Conservation (phyloP, 805 yeast species). For the Candida krabiensis region DNA sequence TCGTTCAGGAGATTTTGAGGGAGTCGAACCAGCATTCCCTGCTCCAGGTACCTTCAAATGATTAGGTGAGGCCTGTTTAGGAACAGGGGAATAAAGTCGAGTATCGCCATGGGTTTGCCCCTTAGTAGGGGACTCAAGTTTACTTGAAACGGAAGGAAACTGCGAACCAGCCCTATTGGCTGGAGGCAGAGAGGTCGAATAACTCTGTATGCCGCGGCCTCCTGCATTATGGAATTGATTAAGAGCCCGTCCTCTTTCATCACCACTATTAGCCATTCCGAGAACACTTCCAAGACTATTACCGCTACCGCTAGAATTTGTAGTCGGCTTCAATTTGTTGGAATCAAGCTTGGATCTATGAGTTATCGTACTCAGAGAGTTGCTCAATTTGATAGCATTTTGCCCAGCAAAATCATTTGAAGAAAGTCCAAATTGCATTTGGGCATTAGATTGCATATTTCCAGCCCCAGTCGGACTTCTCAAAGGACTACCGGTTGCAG, state of each 20-base stretch:
- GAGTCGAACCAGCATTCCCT: conserved; percentile 7
- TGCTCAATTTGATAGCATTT: conserved; percentile 29
- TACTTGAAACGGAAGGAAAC: background rate
- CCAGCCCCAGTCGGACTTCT: conserved; percentile 1
- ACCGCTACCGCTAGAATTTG: conserved; percentile 3
- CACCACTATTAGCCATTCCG: conserved; percentile 9
- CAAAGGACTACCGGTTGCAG: conserved; percentile 6
- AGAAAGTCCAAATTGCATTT: conserved; percentile 17
- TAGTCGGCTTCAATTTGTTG: conserved; percentile 17
- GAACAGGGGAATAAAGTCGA: conserved; percentile 16
- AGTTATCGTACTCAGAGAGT: conserved; percentile 29
- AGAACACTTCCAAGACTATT: conserved; percentile 6
- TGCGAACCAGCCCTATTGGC: conserved; percentile 16
- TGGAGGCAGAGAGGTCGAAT: conserved; percentile 28
- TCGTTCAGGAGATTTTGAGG: conserved; percentile 44
- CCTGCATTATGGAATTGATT: conserved; percentile 15
- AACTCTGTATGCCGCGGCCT: conserved; percentile 15
- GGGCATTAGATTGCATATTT: conserved; percentile 1
- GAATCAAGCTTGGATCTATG: conserved; percentile 25
- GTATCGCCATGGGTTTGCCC: background rate
- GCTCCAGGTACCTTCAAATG: conserved; percentile 7
- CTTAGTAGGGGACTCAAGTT: conserved; percentile 9
- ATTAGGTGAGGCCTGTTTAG: conserved; percentile 10
- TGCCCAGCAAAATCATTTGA: conserved; percentile 25
- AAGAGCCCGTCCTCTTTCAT: conserved; percentile 22